These are phyloP conservation scores for Mentha longifolia DNA, from an alignment of 257 asterid genomes.

Conservation along the genomic window DNA sequence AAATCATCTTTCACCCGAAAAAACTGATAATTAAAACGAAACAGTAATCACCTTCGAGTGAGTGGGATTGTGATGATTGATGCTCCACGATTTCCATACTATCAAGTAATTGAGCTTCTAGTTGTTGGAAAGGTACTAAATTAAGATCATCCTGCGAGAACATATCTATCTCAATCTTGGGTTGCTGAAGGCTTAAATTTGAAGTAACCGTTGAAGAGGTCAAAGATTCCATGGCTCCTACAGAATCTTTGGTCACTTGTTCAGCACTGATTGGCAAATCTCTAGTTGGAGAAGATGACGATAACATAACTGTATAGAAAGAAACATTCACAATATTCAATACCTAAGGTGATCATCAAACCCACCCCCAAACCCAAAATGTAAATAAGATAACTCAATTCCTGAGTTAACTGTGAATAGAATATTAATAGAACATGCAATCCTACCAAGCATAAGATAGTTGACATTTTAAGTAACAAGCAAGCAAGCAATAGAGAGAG, in stretches of 20 bases:
- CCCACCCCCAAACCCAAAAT: neutral
- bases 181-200: neutral
- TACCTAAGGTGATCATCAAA: slow-evolving; percentile 38
- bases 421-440: neutral
- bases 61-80: neutral
- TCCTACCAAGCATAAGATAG: neutral
- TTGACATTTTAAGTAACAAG: slow-evolving; percentile 2
- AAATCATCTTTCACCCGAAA: neutral
- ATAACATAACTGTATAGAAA: neutral
- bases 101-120: slow-evolving; percentile 14
- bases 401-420: neutral
- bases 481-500: neutral
- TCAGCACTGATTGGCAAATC: slow-evolving; percentile 34
- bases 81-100: neutral
- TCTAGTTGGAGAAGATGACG: slow-evolving; percentile 8
- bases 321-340: slow-evolving; percentile 40
- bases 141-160: neutral
- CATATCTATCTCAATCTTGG: slow-evolving; percentile 6
- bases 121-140: slow-evolving; percentile 6
- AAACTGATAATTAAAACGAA: neutral
- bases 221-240: slow-evolving; percentile 32
- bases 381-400: neutral
- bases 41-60: neutral
- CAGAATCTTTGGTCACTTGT: slow-evolving; percentile 44
- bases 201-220: slow-evolving; percentile 25